Evolutionary conservation across 225 moss, liverwort and hornwort genomes (phyloP).

Genomic region (Bryoerythrophyllum caledonicum): DNA sequence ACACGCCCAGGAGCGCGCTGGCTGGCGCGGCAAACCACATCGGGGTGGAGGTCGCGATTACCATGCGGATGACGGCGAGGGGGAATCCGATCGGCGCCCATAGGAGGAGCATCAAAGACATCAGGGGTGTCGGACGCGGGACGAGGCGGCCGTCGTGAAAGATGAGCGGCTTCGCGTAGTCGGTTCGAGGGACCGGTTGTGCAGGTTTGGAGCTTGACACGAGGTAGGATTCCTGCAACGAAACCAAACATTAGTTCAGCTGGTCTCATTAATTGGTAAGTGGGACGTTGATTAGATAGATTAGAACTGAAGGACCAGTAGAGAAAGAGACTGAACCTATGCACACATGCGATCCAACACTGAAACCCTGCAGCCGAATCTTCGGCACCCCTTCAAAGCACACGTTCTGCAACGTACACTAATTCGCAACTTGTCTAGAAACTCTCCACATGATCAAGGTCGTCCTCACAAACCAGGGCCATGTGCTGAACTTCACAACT

Average conservation of each 20-base stretch:
- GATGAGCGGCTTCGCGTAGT: constrained; percentile 56
- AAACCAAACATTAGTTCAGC: too few species aligned
- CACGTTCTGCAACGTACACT: too few species aligned
- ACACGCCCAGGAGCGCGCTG: constrained; percentile 42
- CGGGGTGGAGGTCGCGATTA: constrained; percentile 34
- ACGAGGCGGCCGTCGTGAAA: constrained; percentile 70
- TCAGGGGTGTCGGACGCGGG: constrained; percentile 48
- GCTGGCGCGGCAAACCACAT: constrained; percentile 44
- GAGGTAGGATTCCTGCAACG: neutral
- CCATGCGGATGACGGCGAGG: constrained; percentile 43
- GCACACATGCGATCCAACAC: too few species aligned
- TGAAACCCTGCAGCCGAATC: neutral
- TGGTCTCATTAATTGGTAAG: too few species aligned
- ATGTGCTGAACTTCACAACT: too few species aligned
- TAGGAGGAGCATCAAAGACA: constrained; percentile 35
- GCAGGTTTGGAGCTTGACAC: constrained; percentile 29
- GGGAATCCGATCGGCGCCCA: constrained; percentile 52
- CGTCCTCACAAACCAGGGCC: too few species aligned
- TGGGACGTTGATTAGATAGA: too few species aligned
- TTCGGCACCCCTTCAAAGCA: too few species aligned
- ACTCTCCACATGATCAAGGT: too few species aligned
- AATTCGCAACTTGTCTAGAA: too few species aligned
- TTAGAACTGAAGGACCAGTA: too few species aligned
- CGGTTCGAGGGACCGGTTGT: constrained; percentile 31
- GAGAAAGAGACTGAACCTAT: too few species aligned